Base-by-base conservation (phyloP, 225 moss, liverwort and hornwort species). In the Takakia lepidozioides region DNA sequence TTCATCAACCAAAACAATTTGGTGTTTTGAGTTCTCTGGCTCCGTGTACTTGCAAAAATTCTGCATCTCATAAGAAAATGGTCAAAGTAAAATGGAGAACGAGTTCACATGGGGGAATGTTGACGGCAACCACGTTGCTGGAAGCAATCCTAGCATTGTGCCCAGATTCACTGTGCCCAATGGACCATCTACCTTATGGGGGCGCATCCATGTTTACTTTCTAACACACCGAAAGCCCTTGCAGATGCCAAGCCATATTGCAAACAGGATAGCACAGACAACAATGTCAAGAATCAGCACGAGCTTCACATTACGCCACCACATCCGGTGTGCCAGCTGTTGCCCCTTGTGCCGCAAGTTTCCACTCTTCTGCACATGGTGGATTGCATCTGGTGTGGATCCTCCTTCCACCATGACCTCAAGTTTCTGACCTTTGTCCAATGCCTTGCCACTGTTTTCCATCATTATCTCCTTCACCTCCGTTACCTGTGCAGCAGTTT, bases 381-480 rank as follows among this genome's bases (percentile, higher is more conserved):
- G 42, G 9, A 51, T 63, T 53, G 48, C 3, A 6, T 60, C 71
- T 1, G 68, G 32, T 29, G 61, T 51, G 27, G 38, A 46, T 3
- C 63, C 71, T 29, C 54, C 62, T 3, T 36, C 52, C 34, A 30
- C 42, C 14, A 43, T 55, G 10, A 42, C 60, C 23, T 73, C 73
- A 4, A 76, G 63, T 34, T 69, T 66, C 50, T 69, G 72, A 54
- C 65, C 68, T 32, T 78, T 78, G 16, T 69, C 63, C 24, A 66
- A 17, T n/a, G 62, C 70, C 63, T 65, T 68, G 29, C 65, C 75
- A 27, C 62, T 62, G 15, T 62, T 66, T 29, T 46, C 38, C 65
- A 74, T 60, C 73, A 63, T 70, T 9, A 76, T 76, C 48, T 79
- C 78, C 57, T 76, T 82, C 49, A 72, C 72, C 59, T 70, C 58